Base-by-base conservation (phyloP, 371 early-diverging fungal genomes). In the Apophysomyces ossiformis region DNA sequence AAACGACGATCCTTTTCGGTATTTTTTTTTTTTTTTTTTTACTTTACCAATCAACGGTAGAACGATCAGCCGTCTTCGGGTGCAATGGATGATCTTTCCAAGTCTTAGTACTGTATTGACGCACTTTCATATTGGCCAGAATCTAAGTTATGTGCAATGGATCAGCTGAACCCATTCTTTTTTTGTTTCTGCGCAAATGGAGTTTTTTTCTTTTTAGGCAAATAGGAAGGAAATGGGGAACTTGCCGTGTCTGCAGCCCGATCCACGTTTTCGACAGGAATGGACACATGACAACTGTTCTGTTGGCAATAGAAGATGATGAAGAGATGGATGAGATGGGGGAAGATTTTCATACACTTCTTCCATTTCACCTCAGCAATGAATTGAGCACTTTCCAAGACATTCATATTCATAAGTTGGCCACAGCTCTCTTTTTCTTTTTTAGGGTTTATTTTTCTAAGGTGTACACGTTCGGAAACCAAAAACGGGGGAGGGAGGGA, bases 61-160 rank as follows among this genome's bases (percentile, higher is more conserved):
- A 65, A 21, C 64, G 60, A 73, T 89, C 80, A 26, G 84, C 83
- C 32, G 68, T 73, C 58, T 88, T 86, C 4, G 93, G 93, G 62
- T 91, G 89, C 68, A 93, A 73, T 15, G 85, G 75, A 67, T 93
- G 92, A 58, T 82, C 79, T 50, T 90, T 92, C 93, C 93, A 92
- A 37, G 86, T 84, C 57, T 85, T 81, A 5, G 89, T 85, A 15
- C 89, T 88, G 67, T 93, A 93, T 9, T 77, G 73, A 7, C 78
- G 76, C 43, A 67, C 70, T 57, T 87, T 84, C 90, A 93, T 90
- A 37, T 85, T 85, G 36, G 74, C 71, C 61, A 85, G 72, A 56
- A 91, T 86, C 87, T 90, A 54, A 41, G 26, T 26, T 1, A 37
- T 21, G 26, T 8, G 13, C 36, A 56, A 37, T 57, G 58, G 41